Evolutionary conservation across 768 basidiomycete species (phyloP).

Genomic region (Termitomyces sp.): DNA sequence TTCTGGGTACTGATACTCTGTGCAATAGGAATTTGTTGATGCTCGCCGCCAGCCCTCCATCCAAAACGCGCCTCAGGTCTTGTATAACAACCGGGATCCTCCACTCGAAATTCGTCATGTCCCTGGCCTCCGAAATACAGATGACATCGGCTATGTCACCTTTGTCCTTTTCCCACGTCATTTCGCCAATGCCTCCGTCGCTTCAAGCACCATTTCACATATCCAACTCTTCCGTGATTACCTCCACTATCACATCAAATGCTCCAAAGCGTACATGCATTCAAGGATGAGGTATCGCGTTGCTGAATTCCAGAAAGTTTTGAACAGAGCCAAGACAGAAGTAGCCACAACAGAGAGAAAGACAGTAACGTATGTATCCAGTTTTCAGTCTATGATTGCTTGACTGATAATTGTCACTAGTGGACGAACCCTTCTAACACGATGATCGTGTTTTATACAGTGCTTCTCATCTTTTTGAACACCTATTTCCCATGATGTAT

Average conservation of each 20-base stretch:
- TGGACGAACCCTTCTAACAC: constrained; percentile 54
- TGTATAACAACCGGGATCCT: constrained; percentile 92
- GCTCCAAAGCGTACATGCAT: constrained; percentile 99
- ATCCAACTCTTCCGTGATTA: constrained; percentile 98
- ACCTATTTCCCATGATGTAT: not conserved
- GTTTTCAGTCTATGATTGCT: not conserved
- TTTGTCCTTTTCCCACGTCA: constrained; percentile 98
- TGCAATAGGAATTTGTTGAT: constrained; percentile 90
- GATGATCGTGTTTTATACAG: constrained; percentile 27
- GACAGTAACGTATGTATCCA: constrained; percentile 76
- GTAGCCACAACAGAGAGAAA: constrained; percentile 77
- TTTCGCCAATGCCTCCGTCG: constrained; percentile 68
- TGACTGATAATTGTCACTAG: constrained; percentile 22
- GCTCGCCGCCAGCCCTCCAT: constrained; percentile 91
- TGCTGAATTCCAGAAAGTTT: constrained; percentile 90
- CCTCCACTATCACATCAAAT: constrained; percentile 99
- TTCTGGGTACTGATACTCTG: not conserved
- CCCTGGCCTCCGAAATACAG: constrained; percentile 72
- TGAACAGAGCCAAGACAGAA: constrained; percentile 96
- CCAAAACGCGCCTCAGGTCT: constrained; percentile 95
- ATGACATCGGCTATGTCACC: constrained; percentile 94
- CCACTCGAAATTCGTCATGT: constrained; percentile 94
- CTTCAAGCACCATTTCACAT: constrained; percentile 83
- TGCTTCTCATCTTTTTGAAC: not conserved
- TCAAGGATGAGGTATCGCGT: constrained; percentile 94